Conservation (phyloP, 305 asterid species). For the Solanum aculeatissimum region DNA sequence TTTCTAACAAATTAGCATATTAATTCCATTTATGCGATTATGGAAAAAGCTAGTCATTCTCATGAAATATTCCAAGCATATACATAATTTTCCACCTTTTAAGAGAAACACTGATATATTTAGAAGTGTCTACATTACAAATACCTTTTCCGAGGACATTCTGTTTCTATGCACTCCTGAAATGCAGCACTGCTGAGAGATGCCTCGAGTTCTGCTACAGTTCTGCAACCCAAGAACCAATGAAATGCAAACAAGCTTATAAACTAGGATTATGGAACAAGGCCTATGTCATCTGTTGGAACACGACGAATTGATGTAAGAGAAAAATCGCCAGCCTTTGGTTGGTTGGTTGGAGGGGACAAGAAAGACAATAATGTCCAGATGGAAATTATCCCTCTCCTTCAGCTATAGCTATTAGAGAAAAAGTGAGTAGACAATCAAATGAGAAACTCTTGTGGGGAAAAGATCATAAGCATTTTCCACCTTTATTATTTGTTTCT, state of each 20-base stretch:
- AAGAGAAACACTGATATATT: neutral
- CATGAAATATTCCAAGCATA: neutral
- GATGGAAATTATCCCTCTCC: neutral
- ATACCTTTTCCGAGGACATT: conserved; percentile 63
- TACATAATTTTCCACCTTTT: neutral
- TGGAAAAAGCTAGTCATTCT: neutral
- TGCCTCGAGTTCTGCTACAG: conserved; percentile 28
- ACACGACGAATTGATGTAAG: neutral
- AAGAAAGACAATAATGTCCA: neutral
- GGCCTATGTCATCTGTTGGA: neutral
- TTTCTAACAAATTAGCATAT: neutral
- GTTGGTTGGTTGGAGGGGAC: neutral
- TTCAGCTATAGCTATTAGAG: neutral
- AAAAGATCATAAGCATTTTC: neutral
- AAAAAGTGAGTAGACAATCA: neutral
- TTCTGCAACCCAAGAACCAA: conserved; percentile 25
- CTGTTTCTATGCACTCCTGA: conserved; percentile 39
- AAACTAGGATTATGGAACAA: neutral
- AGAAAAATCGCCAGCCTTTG: neutral
- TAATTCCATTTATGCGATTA: neutral
- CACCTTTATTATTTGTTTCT: neutral
- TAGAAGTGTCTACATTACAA: neutral
- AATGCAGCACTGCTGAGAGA: conserved; percentile 33
- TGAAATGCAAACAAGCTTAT: neutral
- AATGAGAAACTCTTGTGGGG: neutral